phyloP scores from a whole-genome alignment of 169 alveolate species.

The Toxoplasma gondii region DNA sequence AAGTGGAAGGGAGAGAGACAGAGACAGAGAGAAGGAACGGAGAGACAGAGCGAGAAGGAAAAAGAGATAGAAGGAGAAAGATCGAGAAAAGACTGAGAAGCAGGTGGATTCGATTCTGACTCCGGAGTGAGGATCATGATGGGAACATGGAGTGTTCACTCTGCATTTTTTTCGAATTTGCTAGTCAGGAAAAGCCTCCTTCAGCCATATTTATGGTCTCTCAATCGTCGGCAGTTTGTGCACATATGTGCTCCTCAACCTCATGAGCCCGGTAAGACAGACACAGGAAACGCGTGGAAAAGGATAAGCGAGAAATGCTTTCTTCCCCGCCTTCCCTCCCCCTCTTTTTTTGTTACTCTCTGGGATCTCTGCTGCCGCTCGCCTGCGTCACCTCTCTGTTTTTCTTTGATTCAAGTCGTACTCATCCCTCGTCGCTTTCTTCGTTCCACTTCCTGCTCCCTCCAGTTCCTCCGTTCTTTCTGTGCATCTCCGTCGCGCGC shows the following conservation, averaged over 20 bases:
- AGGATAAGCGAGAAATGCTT: not conserved
- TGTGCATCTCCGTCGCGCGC: not conserved
- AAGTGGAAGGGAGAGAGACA: no score
- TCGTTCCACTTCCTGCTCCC: not conserved
- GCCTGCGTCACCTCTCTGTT: not conserved
- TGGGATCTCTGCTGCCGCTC: not conserved
- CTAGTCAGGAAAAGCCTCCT: conserved; percentile 72
- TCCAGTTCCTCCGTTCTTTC: not conserved
- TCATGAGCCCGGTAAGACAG: conserved; percentile 73
- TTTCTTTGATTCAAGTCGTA: not conserved
- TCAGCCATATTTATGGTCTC: conserved; percentile 82
- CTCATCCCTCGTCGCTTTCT: not conserved
- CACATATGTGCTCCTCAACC: conserved; percentile 77
- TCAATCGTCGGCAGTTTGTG: conserved; percentile 79
- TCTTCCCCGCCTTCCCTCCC: not conserved
- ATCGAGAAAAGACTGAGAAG: no score
- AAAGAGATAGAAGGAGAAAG: no score
- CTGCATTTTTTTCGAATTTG: not conserved
- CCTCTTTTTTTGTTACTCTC: not conserved
- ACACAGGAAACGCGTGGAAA: not conserved
- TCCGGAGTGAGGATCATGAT: no score
- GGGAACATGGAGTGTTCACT: no score
- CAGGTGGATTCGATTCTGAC: no score
- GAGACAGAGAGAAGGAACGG: no score
- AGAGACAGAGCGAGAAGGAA: no score